phyloP scores from a whole-genome alignment of 352 stramenopile species.

The Globisporangium abappressorium region DNA sequence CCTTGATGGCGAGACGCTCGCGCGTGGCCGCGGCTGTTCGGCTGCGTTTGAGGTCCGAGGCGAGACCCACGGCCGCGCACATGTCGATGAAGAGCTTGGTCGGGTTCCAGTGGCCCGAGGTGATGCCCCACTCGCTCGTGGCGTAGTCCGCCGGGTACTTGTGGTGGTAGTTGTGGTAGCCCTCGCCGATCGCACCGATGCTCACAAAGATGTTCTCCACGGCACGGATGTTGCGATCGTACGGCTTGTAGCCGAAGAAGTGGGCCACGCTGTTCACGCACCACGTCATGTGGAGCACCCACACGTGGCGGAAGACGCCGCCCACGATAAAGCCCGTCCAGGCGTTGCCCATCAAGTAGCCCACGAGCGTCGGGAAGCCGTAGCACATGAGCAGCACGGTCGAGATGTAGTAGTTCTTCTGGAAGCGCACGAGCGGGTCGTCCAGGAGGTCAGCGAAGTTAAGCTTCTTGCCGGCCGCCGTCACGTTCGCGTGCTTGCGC shows the following conservation, averaged over 20 bases:
- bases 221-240: constrained; percentile 94
- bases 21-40: constrained; percentile 73
- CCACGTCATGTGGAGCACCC: constrained; percentile 98
- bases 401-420: constrained; percentile 92
- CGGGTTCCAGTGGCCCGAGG: constrained; percentile 96
- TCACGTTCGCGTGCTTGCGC: constrained; percentile 94
- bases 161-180: constrained; percentile 97
- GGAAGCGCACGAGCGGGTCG: constrained; percentile 95
- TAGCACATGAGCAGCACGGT: constrained; percentile 96
- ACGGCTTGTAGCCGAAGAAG: constrained; percentile 98
- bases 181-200: constrained; percentile 95
- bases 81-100: constrained; percentile 98
- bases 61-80: constrained; percentile 90
- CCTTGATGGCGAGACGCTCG: constrained; percentile 64
- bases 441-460: constrained; percentile 94
- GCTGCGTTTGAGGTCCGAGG: constrained; percentile 94
- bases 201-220: constrained; percentile 97
- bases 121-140: constrained; percentile 96
- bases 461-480: constrained; percentile 89
- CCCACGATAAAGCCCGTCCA: constrained; percentile 96
- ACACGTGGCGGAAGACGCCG: constrained; percentile 93
- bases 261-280: constrained; percentile 98
- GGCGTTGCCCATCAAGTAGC: constrained; percentile 87
- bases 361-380: constrained; percentile 90
- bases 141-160: constrained; percentile 99